A percentile compares a stretch with the other conserved stretches of the same genome.
phyloP scores from a whole-genome alignment of 1,284 basidiomycete genomes.

The Rugiboletus extremiorientalis region DNA sequence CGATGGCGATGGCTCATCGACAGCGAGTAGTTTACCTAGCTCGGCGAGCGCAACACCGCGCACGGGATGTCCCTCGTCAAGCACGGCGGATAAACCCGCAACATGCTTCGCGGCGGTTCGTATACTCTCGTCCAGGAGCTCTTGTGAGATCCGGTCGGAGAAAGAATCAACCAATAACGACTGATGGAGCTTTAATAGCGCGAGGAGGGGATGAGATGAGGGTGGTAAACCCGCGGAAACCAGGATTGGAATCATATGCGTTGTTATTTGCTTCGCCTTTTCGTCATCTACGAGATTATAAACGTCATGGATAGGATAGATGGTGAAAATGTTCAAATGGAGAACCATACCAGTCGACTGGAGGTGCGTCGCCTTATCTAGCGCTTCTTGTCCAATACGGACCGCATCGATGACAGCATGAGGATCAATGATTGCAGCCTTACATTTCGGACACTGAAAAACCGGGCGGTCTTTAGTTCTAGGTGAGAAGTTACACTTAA shows the following conservation, averaged over 20 bases:
- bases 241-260: constrained; percentile 63
- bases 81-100: constrained; percentile 55
- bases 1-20: constrained; percentile 60
- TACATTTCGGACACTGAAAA: constrained; percentile 62
- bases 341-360: constrained; percentile 51
- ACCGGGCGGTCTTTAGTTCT: constrained; percentile 41
- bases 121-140: constrained; percentile 61
- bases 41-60: constrained; percentile 77
- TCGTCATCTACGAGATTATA: constrained; percentile 44
- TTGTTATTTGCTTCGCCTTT: constrained; percentile 60
- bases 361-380: constrained; percentile 66
- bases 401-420: constrained; percentile 59
- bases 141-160: constrained; percentile 40
- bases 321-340: background rate
- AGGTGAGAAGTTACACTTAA: background rate
- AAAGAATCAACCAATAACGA: constrained; percentile 61
- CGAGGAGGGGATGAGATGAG: constrained; percentile 75
- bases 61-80: constrained; percentile 74
- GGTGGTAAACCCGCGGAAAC: constrained; percentile 52
- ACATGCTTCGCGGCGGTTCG: constrained; percentile 55
- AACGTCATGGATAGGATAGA: background rate
- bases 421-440: constrained; percentile 45
- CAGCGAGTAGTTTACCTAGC: constrained; percentile 76
- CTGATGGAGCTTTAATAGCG: constrained; percentile 67
- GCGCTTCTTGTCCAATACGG: constrained; percentile 63